A percentile compares a stretch with the other conserved stretches of the same genome.
Conservation (phyloP, 148 eudicot genomes). For the Nyssa sinensis region DNA sequence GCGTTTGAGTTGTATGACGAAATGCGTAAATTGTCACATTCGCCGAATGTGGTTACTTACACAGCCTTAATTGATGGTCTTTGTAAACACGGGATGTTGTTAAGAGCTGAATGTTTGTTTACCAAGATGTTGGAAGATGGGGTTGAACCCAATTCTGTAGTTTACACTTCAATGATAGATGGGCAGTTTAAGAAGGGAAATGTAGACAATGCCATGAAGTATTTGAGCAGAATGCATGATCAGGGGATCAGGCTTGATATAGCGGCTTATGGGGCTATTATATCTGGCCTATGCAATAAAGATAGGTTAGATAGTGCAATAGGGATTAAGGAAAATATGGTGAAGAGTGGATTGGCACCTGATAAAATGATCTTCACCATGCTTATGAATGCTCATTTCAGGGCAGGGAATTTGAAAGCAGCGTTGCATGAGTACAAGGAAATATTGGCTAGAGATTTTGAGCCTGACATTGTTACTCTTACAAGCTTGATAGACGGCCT, state of each 20-base stretch:
- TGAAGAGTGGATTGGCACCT: constrained; percentile 9
- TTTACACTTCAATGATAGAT: constrained; percentile 22
- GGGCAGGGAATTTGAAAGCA: constrained; percentile 17
- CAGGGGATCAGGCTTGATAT: constrained; percentile 17
- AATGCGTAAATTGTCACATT: constrained; percentile 1
- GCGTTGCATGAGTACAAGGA: constrained; percentile 18
- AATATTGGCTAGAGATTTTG: constrained; percentile 12
- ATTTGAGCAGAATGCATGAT: constrained; percentile 16
- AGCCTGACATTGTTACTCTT: constrained; percentile 22
- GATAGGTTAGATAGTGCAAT: constrained; percentile 14
- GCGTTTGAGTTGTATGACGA: constrained; percentile 13
- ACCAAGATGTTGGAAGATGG: constrained; percentile 17
- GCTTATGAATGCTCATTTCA: constrained; percentile 17
- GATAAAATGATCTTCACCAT: constrained; percentile 13
- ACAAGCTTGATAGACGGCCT: constrained; percentile 23
- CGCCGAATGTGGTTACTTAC: constrained; percentile 25
- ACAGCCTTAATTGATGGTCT: constrained; percentile 21
- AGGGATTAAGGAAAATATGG: constrained; percentile 20
- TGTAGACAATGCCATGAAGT: constrained; percentile 13
- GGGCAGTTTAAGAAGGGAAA: constrained; percentile 24
- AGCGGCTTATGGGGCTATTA: constrained; percentile 16
- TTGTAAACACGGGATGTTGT: constrained; percentile 22
- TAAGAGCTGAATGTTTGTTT: constrained; percentile 16
- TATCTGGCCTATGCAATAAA: constrained; percentile 21
- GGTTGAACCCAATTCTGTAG: constrained; percentile 15